Evolutionary conservation across 768 basidiomycete species (phyloP).

Genomic region (Tylopilus sp.): DNA sequence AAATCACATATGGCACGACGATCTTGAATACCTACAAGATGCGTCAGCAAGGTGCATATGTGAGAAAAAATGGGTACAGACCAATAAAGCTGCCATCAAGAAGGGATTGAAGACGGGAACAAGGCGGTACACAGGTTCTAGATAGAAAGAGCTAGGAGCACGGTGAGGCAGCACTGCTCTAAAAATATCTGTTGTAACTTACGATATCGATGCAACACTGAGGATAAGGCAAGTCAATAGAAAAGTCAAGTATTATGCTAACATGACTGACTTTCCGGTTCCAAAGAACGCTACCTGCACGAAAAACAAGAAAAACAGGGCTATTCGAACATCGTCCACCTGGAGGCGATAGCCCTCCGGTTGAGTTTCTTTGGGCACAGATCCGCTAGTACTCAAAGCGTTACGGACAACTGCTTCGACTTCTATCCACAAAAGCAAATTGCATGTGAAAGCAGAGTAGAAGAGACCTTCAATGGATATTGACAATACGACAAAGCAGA

Average conservation of each 20-base stretch:
- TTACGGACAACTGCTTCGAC: slow-evolving; percentile 44
- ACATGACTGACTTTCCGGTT: slow-evolving; percentile 65
- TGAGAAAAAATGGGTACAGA: slow-evolving; percentile 27
- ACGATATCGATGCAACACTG: slow-evolving; percentile 85
- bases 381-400: not conserved
- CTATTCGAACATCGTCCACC: slow-evolving; percentile 65
- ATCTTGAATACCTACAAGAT: slow-evolving; percentile 70
- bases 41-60: slow-evolving; percentile 1
- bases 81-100: slow-evolving; percentile 71
- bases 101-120: slow-evolving; percentile 86
- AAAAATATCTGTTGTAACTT: slow-evolving; percentile 24
- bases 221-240: slow-evolving; percentile 1
- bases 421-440: slow-evolving; percentile 64
- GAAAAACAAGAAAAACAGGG: slow-evolving; percentile 81
- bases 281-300: slow-evolving; percentile 87
- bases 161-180: not conserved
- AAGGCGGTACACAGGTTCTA: slow-evolving; percentile 83
- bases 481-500: slow-evolving; percentile 75
- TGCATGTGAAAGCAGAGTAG: slow-evolving; percentile 63
- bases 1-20: slow-evolving; percentile 72
- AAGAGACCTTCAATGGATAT: slow-evolving; percentile 83
- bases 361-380: not conserved
- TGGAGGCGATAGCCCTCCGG: slow-evolving; percentile 40
- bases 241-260: not conserved
- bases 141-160: slow-evolving; percentile 65